Evolutionary conservation across 345 rosid genomes (phyloP).

Genomic region (Populus pruinosa): DNA sequence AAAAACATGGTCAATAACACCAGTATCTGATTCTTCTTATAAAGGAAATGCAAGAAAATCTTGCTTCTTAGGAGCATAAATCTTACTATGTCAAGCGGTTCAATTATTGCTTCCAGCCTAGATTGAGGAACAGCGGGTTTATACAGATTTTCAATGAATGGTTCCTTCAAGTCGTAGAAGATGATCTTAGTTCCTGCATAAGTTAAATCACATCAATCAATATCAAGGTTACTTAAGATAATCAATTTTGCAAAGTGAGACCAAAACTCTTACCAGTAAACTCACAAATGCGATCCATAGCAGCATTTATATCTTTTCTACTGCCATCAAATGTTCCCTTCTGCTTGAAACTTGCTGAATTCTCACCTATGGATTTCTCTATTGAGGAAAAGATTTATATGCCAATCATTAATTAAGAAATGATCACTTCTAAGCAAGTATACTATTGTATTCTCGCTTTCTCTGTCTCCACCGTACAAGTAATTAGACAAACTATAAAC

Average conservation of each 20-base stretch:
- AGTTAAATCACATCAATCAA: constrained; percentile 19
- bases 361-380: constrained; percentile 65
- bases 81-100: constrained; percentile 76
- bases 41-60: neutral
- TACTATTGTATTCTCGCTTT: no score
- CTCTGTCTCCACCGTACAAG: neutral
- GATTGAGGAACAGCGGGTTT: constrained; percentile 71
- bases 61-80: constrained; percentile 1
- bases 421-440: neutral
- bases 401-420: neutral
- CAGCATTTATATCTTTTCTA: constrained; percentile 81
- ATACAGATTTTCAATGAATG: constrained; percentile 76
- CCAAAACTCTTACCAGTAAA: constrained; percentile 58
- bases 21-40: neutral
- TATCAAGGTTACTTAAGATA: constrained; percentile 5
- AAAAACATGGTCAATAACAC: no score
- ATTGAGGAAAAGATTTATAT: constrained; percentile 9
- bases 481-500: neutral
- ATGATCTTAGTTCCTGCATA: constrained; percentile 85
- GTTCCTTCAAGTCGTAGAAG: constrained; percentile 87
- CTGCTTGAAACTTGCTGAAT: constrained; percentile 59
- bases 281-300: constrained; percentile 81
- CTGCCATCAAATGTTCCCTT: constrained; percentile 85
- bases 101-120: constrained; percentile 76
- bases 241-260: constrained; percentile 1